Conservation (phyloP, 352 stramenopile species). For the Pythium pectinolyticum region DNA sequence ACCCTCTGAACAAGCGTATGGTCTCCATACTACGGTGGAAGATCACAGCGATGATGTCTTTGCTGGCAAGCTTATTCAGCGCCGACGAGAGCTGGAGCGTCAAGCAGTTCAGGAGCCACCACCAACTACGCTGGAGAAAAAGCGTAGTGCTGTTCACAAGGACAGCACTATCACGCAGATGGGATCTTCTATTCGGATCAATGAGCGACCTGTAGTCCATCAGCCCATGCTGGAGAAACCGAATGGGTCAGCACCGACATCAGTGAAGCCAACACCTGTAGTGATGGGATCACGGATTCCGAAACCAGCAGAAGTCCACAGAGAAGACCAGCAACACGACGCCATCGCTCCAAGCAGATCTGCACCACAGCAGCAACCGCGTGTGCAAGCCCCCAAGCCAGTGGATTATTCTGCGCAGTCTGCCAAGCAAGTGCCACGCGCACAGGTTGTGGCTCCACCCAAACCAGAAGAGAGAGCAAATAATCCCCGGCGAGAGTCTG, state of each 20-base stretch:
- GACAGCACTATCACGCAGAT: too few relatives aligned
- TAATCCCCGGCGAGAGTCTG: too few relatives aligned
- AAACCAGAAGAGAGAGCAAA: too few relatives aligned
- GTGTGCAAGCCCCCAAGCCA: too few relatives aligned
- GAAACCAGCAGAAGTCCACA: background rate
- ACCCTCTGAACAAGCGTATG: too few relatives aligned
- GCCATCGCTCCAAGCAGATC: background rate
- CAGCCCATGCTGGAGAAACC: background rate
- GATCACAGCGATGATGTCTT: slow-evolving; percentile 13
- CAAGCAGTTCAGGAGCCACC: background rate
- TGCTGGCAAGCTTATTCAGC: slow-evolving; percentile 40
- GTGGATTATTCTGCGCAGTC: too few relatives aligned
- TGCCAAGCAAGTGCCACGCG: too few relatives aligned
- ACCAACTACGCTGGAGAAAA: background rate
- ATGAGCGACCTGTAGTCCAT: too few relatives aligned
- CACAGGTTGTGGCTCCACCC: too few relatives aligned
- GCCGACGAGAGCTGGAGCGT: slow-evolving; percentile 42
- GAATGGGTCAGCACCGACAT: background rate
- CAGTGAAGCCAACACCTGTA: background rate
- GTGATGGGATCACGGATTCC: background rate
- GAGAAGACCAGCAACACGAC: background rate
- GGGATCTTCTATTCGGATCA: too few relatives aligned
- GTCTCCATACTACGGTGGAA: too few relatives aligned
- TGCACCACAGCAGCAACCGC: background rate
- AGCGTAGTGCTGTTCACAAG: too few relatives aligned